These are phyloP conservation scores for Scleromitrula shiraiana DNA, from an alignment of 2,329 filamentous ascomycete species.

Conservation along the genomic window DNA sequence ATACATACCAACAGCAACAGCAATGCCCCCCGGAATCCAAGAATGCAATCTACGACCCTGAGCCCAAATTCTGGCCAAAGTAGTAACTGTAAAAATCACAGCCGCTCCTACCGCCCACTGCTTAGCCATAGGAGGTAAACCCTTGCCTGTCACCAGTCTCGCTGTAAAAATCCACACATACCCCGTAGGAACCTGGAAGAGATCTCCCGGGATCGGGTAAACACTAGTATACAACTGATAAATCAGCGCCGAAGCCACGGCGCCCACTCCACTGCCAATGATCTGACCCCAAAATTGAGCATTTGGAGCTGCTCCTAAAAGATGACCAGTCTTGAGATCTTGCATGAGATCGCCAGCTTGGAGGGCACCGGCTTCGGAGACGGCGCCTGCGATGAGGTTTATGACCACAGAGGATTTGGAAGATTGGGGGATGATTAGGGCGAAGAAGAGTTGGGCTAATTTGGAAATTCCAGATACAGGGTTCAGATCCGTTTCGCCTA, in stretches of 20 bases:
- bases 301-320: slow-evolving; percentile 84
- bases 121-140: slow-evolving; percentile 73
- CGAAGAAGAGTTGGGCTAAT: slow-evolving; percentile 91
- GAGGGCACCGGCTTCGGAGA: slow-evolving; percentile 76
- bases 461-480: slow-evolving; percentile 96
- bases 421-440: slow-evolving; percentile 72
- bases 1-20: slow-evolving; percentile 75
- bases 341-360: slow-evolving; percentile 97
- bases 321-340: slow-evolving; percentile 90
- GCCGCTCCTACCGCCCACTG: slow-evolving; percentile 74
- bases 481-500: slow-evolving; percentile 85
- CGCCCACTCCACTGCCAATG: slow-evolving; percentile 79
- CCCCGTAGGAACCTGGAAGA: slow-evolving; percentile 90
- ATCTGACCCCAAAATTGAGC: slow-evolving; percentile 97
- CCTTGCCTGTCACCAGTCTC: slow-evolving; percentile 82
- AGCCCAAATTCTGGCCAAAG: slow-evolving; percentile 56
- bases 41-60: slow-evolving; percentile 56
- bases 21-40: slow-evolving; percentile 84
- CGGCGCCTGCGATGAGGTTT: slow-evolving; percentile 87
- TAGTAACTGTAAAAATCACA: slow-evolving; percentile 62
- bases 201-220: slow-evolving; percentile 77
- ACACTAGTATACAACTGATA: slow-evolving; percentile 88
- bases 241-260: slow-evolving; percentile 75
- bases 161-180: slow-evolving; percentile 99
- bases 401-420: slow-evolving; percentile 85